These are phyloP conservation scores for Backusella macrospora DNA, from an alignment of 192 early-diverging fungal species.

Conservation along the genomic window DNA sequence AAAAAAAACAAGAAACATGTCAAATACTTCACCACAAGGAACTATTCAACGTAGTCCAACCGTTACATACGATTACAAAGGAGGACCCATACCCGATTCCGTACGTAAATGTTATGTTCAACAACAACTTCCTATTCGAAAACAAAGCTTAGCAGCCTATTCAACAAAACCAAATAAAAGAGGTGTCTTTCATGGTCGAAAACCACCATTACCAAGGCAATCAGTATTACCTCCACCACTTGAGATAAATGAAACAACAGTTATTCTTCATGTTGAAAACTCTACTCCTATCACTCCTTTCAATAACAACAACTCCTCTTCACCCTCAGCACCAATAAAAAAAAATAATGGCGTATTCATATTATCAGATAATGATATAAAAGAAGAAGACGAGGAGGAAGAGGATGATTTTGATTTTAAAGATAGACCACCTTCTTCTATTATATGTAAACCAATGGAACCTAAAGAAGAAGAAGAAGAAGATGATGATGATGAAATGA, in stretches of 20 bases:
- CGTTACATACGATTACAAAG: slow-evolving; percentile 9
- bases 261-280: background rate
- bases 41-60: slow-evolving; percentile 12
- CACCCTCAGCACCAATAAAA: no score
- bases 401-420: slow-evolving; percentile 38
- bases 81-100: slow-evolving; percentile 30
- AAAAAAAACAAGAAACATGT: background rate
- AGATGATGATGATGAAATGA: background rate
- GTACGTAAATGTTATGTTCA: slow-evolving; percentile 31
- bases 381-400: background rate
- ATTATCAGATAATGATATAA: background rate
- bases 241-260: background rate
- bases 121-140: slow-evolving; percentile 36
- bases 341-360: background rate
- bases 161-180: background rate
- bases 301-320: background rate
- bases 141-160: slow-evolving; percentile 36
- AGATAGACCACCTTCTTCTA: slow-evolving; percentile 33
- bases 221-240: background rate
- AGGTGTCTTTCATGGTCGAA: background rate
- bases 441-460: slow-evolving; percentile 15
- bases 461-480: background rate
- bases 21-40: slow-evolving; percentile 5
- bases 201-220: background rate
- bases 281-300: slow-evolving; percentile 6